Base-by-base conservation (phyloP, 139 green algal species). In the Yamagishiella unicocca region DNA sequence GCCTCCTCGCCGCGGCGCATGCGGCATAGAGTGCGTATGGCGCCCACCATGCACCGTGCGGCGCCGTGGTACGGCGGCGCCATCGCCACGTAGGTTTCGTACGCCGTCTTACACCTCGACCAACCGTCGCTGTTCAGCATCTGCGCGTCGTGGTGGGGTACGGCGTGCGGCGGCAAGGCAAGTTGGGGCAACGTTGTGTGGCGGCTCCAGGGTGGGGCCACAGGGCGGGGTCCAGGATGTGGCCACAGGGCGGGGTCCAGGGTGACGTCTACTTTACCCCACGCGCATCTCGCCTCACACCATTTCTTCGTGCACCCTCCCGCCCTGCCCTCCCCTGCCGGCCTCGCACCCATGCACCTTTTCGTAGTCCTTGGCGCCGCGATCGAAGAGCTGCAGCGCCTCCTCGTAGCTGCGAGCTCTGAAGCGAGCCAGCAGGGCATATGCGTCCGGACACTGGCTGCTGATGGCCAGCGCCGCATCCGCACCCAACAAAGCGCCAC, bases 21-120 rank as follows among this genome's bases (percentile, higher is more conserved):
- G 27, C 73, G 6, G 73, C 73, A 81, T n/a, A 81, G 73, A n/a
- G 45, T 22, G 27, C 6, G 25, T 2, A 81, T 43, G 29, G 73
- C 43, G 17, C 73, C 73, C 73, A 81, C 25, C 73, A 81, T 81
- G 45, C 73, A 81, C 24, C 73, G 27, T 12, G 17, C 29, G 45
- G 12, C 45, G 45, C 73, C 73, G 25, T 43, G 27, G 35, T 43
- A 31, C 29, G 73, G 73, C 9, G 45, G 73, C 45, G 73, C 73
- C 43, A 17, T 10, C n/a, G 73, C 45, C 73, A 81, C 22, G 73
- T 64, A 17, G 19, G 27, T 3, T 6, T 6, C 35, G 45, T 66
- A 66, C 45, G 73, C 45, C 42, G 21, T 5, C 5, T 24, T 21
- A 12, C 43, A 66, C 22, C 31, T 22, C 12, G 25, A 7, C 40